Evolutionary conservation across 2,329 filamentous ascomycete genomes (phyloP).

Genomic region (Phialophora chinensis): DNA sequence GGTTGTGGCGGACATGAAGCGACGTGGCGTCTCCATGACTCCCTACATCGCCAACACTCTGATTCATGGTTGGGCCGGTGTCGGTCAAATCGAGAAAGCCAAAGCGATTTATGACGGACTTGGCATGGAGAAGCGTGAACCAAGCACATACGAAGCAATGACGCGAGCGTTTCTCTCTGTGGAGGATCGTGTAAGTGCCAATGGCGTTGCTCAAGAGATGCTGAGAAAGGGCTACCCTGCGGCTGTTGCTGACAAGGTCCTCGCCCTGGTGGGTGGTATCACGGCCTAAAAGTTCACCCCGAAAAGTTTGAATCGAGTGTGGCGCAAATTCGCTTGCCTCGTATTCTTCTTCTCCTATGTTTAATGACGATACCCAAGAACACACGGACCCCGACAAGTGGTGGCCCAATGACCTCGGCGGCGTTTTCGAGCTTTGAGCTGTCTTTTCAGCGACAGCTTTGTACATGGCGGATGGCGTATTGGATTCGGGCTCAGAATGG

Average conservation of each 20-base stretch:
- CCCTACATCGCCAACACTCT: constrained; percentile 98
- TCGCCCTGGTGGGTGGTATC: constrained; percentile 74
- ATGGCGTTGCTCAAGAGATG: constrained; percentile 85
- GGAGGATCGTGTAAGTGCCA: constrained; percentile 77
- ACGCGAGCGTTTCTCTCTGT: constrained; percentile 87
- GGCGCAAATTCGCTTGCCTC: constrained; percentile 35
- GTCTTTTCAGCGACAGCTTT: constrained; percentile 21
- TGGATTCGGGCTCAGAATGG: background rate
- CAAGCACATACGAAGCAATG: constrained; percentile 99
- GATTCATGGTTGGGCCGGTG: constrained; percentile 93
- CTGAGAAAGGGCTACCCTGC: constrained; percentile 85
- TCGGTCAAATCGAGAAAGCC: constrained; percentile 79
- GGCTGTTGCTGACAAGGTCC: constrained; percentile 90
- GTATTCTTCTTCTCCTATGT: constrained; percentile 24
- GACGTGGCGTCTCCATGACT: constrained; percentile 79
- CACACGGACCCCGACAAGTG: constrained; percentile 14
- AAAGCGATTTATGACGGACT: constrained; percentile 81
- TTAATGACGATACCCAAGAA: constrained; percentile 35
- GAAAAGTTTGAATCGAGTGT: constrained; percentile 28
- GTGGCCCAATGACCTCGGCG: constrained; percentile 27
- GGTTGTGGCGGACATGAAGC: constrained; percentile 76
- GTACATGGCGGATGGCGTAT: constrained; percentile 20
- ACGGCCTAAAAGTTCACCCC: constrained; percentile 18
- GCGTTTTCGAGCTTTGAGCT: constrained; percentile 17
- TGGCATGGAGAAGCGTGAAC: constrained; percentile 79